Conservation (phyloP, 1,139 yeast genomes). For the Meyerozyma sp. region DNA sequence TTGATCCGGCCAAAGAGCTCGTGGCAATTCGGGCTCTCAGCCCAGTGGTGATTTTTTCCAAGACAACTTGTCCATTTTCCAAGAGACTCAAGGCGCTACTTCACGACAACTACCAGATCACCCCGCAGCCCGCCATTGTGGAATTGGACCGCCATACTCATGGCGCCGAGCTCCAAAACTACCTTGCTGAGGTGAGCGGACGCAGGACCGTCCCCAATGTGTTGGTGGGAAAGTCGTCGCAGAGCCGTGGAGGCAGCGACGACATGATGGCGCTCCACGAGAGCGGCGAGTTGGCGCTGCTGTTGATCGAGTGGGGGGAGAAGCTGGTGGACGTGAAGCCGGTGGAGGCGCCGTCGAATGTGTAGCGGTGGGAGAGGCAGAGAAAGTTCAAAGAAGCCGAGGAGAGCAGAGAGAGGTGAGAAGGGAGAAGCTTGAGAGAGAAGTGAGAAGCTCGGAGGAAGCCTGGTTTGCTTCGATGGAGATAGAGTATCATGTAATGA, state of each 20-base stretch:
- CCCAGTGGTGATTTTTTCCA: slow-evolving; percentile 71
- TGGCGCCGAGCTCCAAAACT: slow-evolving; percentile 57
- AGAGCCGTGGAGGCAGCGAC: slow-evolving; percentile 74
- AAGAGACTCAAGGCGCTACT: slow-evolving; percentile 64
- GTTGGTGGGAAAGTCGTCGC: slow-evolving; percentile 46
- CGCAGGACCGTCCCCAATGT: slow-evolving; percentile 72
- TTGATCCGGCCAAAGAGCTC: slow-evolving; percentile 60
- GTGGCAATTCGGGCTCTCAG: slow-evolving; percentile 52
- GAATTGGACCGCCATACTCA: slow-evolving; percentile 78
- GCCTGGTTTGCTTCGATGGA: too few relatives aligned
- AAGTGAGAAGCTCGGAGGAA: too few relatives aligned
- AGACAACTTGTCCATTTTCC: slow-evolving; percentile 73
- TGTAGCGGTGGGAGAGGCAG: too few relatives aligned
- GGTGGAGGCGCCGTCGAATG: slow-evolving; percentile 51
- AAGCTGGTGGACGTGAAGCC: slow-evolving; percentile 48
- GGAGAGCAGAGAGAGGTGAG: neutral
- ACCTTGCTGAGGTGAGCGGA: slow-evolving; percentile 52
- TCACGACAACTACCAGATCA: slow-evolving; percentile 56
- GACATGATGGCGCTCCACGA: slow-evolving; percentile 65
- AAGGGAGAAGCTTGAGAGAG: neutral
- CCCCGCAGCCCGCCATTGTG: slow-evolving; percentile 68
- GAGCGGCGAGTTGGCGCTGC: slow-evolving; percentile 43
- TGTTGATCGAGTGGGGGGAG: slow-evolving; percentile 61
- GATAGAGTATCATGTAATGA: too few relatives aligned
- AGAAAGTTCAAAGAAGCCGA: too few relatives aligned